phyloP scores from a whole-genome alignment of 2,329 filamentous ascomycete genomes.

The Aspergillus fijiensis region DNA sequence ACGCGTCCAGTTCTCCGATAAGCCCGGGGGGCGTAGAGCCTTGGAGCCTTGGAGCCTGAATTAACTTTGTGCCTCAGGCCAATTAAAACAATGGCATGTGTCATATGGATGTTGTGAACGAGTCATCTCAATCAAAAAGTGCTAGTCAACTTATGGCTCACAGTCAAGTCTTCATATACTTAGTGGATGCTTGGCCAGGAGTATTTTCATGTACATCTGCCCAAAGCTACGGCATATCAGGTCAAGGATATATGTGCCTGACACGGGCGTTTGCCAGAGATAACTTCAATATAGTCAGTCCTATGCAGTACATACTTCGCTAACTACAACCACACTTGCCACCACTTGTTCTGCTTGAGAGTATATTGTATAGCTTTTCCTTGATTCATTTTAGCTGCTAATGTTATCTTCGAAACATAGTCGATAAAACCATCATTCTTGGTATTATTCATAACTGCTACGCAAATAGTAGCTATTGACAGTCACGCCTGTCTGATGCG shows the following conservation, averaged over 20 bases:
- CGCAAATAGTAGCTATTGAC: no score
- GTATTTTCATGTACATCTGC: no score
- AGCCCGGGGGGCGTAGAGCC: conserved; percentile 20
- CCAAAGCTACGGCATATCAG: background rate
- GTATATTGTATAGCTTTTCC: background rate
- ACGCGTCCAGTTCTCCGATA: conserved; percentile 23
- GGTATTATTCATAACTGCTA: no score
- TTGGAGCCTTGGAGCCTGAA: conserved; percentile 4
- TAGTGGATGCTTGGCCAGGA: background rate
- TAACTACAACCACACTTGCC: background rate
- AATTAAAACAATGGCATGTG: no score
- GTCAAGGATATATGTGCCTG: background rate
- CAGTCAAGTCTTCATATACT: no score
- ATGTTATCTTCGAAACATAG: no score
- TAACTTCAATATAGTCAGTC: background rate
- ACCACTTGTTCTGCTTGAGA: background rate
- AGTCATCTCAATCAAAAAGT: no score
- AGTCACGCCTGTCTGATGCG: no score
- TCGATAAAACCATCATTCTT: no score
- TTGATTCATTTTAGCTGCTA: background rate
- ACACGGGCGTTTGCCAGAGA: background rate
- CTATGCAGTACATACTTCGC: background rate
- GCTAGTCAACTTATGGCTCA: background rate
- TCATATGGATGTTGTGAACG: no score
- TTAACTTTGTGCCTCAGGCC: background rate